Evolutionary conservation across 768 basidiomycete species (phyloP), one percentile per base, ranked within the genome.

Genomic region (Amanita brunnescens): DNA sequence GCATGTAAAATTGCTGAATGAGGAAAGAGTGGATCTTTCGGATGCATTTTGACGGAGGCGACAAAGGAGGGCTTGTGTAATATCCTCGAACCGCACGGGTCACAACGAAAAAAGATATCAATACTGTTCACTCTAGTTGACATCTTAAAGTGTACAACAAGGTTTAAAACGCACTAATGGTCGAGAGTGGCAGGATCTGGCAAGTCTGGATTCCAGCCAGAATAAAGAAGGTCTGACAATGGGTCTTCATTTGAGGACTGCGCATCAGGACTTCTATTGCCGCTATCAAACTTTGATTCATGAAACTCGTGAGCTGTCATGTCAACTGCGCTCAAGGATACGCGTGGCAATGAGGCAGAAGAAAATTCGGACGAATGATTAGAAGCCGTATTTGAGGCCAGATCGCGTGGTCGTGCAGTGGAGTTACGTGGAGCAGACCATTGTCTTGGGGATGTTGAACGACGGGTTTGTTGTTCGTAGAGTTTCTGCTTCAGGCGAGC

Each of bases 1-100:
- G 91, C 92, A 66, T 96, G 93, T 32, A 96, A 71, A 51, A 96
- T 79, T 2, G 91, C 87, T 2, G 87, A 81, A 70, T 94, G 91
- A 29, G 93, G 93, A 61, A 95, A 96, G 35, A 79, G 78, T 6
- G 83, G 79, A 62, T 91, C 87, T 51, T 79, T 76, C 2, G 93
- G 91, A 45, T 89, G 80, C 40, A 92, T 70, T 57, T 78, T 79
- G 77, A 95, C 77, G 3, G 88, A 84, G 13, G 86, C 76, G 21
- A 91, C 67, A 64, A 96, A 89, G 7, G 86, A 83, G 10, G 84
- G 79, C 8, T 81, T 79, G 62, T 95, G 91, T 32, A 96, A 70
- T 46, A 94, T 81, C 41, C 88, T 79, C 21, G 91, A 85, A 41
- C 87, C 82, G 60, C 89, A 91, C 38, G 91, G 91, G 63, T 93